Percentiles rank a stretch among this genome's conserved stretches.
These are phyloP conservation scores for Cyberlindnera maritima DNA, from an alignment of 805 yeast genomes.

Conservation along the genomic window DNA sequence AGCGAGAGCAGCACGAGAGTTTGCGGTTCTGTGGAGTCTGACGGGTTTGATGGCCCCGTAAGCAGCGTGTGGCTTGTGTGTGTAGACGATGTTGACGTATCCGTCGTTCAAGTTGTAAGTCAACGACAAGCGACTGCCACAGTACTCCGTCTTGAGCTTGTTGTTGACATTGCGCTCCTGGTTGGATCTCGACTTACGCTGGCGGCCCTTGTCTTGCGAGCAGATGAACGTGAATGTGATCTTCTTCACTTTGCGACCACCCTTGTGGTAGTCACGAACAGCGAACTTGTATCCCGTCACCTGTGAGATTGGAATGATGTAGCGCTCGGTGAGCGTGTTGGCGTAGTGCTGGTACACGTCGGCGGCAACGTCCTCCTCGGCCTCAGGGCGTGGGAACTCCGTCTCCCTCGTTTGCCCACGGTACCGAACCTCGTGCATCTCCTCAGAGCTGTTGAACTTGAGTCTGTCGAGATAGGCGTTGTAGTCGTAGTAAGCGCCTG, in stretches of 20 bases:
- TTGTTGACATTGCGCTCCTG: slow-evolving; percentile 37
- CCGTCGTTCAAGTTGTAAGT: slow-evolving; percentile 40
- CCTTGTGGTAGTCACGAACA: slow-evolving; percentile 44
- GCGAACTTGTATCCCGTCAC: slow-evolving; percentile 43
- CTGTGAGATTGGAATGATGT: slow-evolving; percentile 39
- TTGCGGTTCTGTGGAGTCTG: slow-evolving; percentile 4
- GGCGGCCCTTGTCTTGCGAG: slow-evolving; percentile 41
- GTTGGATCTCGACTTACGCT: slow-evolving; percentile 40
- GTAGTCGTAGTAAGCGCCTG: slow-evolving; percentile 35
- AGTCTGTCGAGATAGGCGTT: slow-evolving; percentile 32
- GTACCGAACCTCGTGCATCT: slow-evolving; percentile 36
- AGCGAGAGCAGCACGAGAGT: neutral
- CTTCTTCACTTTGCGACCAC: slow-evolving; percentile 39
- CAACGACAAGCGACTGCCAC: slow-evolving; percentile 39
- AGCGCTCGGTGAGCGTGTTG: slow-evolving; percentile 33
- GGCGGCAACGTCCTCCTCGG: slow-evolving; percentile 29
- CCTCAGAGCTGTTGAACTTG: slow-evolving; percentile 33
- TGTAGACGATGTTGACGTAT: slow-evolving; percentile 33
- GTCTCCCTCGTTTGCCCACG: slow-evolving; percentile 31
- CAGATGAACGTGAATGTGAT: slow-evolving; percentile 44
- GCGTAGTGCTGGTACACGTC: slow-evolving; percentile 35
- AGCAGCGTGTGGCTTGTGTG: slow-evolving; percentile 41
- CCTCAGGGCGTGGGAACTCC: slow-evolving; percentile 34
- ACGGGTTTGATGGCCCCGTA: slow-evolving; percentile 24
- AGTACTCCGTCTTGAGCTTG: slow-evolving; percentile 39